Percentiles rank a stretch among this genome's conserved stretches.
Conservation (phyloP, 345 rosid species). For the Fremontodendron californicum region DNA sequence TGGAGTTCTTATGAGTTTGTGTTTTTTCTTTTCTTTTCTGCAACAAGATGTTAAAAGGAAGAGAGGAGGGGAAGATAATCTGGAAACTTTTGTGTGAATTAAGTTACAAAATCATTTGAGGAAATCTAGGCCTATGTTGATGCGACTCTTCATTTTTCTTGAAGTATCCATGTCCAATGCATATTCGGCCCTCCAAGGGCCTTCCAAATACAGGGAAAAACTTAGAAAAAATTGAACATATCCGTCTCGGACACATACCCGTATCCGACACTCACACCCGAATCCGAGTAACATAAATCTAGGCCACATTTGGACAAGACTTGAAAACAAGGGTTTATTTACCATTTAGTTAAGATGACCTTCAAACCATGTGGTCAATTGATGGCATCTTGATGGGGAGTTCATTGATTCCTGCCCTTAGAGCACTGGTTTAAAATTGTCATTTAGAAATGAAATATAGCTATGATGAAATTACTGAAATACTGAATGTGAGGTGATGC, state of each 20-base stretch:
- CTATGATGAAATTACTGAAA: not conserved
- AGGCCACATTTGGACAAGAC: not conserved
- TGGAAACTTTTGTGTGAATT: not conserved
- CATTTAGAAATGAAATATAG: not conserved
- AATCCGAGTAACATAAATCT: no score
- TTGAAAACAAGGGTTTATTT: not conserved
- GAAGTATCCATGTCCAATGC: no score
- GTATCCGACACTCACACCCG: no score
- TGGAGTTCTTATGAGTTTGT: not conserved
- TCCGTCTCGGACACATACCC: no score
- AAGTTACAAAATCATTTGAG: not conserved
- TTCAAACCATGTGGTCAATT: not conserved
- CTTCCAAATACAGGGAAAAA: no score
- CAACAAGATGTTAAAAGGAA: not conserved
- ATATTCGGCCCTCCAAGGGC: no score
- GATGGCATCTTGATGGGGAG: not conserved
- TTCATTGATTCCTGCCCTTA: not conserved
- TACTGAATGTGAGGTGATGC: slow-evolving; percentile 5
- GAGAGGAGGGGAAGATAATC: not conserved
- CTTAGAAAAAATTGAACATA: no score
- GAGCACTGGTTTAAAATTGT: not conserved
- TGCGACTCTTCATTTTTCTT: no score
- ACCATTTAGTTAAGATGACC: not conserved
- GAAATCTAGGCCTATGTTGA: no score
- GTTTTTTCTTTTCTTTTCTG: not conserved